A percentile compares a stretch with the other conserved stretches of the same genome.
These are phyloP conservation scores for Butyriboletus appendiculatus DNA, from an alignment of 1,284 basidiomycete genomes.

Conservation along the genomic window DNA sequence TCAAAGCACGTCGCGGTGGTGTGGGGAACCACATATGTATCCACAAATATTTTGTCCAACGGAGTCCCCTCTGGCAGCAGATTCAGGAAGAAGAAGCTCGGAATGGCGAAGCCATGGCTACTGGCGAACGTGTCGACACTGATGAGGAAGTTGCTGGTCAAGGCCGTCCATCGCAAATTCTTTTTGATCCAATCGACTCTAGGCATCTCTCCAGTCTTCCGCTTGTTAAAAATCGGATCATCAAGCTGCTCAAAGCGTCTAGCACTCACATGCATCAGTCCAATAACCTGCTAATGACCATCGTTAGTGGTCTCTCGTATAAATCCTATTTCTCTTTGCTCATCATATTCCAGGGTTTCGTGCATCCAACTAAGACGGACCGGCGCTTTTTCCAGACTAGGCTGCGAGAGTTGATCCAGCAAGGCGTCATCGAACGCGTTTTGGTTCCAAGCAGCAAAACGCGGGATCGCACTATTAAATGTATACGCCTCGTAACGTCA, in stretches of 20 bases:
- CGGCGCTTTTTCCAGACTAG: conserved; percentile 76
- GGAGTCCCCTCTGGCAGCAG: conserved; percentile 67
- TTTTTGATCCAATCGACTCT: conserved; percentile 73
- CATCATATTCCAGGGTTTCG: conserved; percentile 56
- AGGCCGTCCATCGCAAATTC: conserved; percentile 31
- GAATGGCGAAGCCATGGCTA: conserved; percentile 33
- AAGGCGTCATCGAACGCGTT: conserved; percentile 73
- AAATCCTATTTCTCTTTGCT: neutral
- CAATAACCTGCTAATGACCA: conserved; percentile 66
- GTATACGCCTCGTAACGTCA: conserved; percentile 55
- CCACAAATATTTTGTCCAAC: conserved; percentile 77
- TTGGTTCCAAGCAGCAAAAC: conserved; percentile 57
- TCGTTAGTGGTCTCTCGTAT: conserved; percentile 47
- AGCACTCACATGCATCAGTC: conserved; percentile 66
- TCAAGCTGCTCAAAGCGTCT: conserved; percentile 67
- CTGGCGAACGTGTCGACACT: conserved; percentile 30
- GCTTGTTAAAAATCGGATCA: conserved; percentile 63
- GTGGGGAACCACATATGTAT: conserved; percentile 74
- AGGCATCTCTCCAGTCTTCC: conserved; percentile 73
- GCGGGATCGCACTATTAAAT: conserved; percentile 51
- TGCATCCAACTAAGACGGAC: conserved; percentile 69
- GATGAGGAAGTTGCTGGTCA: conserved; percentile 33
- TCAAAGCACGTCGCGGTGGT: conserved; percentile 76
- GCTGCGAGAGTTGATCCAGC: conserved; percentile 66
- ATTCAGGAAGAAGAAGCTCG: conserved; percentile 66